phyloP scores from a whole-genome alignment of 139 green algal genomes.

The Volvox reticuliferus region DNA sequence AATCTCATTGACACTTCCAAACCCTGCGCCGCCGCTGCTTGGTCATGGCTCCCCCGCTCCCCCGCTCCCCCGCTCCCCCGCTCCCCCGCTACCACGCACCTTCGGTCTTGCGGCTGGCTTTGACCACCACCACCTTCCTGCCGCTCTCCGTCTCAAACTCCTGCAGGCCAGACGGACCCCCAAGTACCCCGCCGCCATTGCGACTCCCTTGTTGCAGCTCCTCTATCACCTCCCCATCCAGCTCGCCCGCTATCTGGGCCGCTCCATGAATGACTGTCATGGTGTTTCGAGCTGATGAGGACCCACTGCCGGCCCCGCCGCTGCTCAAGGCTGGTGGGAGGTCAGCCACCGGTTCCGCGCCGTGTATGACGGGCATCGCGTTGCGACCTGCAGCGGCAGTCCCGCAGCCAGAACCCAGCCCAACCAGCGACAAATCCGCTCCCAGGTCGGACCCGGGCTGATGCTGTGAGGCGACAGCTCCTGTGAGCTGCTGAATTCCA shows the following conservation, averaged over 20 bases:
- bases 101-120: conserved; percentile 1
- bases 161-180: conserved; percentile 41
- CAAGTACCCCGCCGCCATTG: neutral
- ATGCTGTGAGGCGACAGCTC: neutral
- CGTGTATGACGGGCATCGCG: neutral
- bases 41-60: neutral
- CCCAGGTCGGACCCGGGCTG: neutral
- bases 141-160: conserved; percentile 46
- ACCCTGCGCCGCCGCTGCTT: too few relatives aligned
- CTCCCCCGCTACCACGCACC: neutral
- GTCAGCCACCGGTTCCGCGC: neutral
- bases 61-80: neutral
- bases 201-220: conserved; percentile 22
- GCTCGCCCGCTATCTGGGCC: conserved; percentile 3
- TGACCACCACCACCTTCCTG: conserved; percentile 39
- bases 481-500: conserved; percentile 2
- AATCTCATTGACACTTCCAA: too few relatives aligned
- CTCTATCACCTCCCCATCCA: conserved; percentile 40
- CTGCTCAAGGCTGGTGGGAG: neutral
- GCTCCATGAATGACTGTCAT: conserved; percentile 11
- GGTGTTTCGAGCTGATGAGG: neutral
- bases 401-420: neutral
- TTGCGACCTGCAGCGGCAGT: neutral
- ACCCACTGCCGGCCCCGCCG: neutral
- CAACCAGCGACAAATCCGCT: neutral